Evolutionary conservation across 257 asterid genomes (phyloP), one percentile per base, ranked within the genome.

Genomic region (Capsicum rhomboideum): DNA sequence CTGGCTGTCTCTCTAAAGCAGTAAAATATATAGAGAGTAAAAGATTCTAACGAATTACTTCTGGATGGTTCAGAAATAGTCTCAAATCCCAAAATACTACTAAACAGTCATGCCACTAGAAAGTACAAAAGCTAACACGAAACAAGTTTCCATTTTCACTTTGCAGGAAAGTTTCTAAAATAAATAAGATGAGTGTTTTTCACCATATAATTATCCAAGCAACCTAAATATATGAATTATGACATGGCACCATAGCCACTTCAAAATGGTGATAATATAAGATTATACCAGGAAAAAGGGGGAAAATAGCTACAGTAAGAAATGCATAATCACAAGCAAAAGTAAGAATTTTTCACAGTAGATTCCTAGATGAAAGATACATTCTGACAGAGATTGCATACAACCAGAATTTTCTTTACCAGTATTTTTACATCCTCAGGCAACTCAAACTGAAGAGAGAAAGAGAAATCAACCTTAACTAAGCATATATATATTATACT

Each of bases 311-410:
- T 49, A 14, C 0, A 8, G 17, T 4, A 49, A 26, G 17, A 75
- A 49, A 75, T 75, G 21, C 14, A 26, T 75, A 26, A 75, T 75
- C 61, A 46, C 61, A 75, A 49, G 13, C 23, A 49, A 49, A 26
- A 26, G 16, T 49, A 75, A 49, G 81, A 75, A 16, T 75, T 75
- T 26, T 17, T 16, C 42, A 26, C 26, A 61, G 72, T 64, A 29
- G 72, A 64, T 28, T 64, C 14, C 6, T 34, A 31, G 26, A 75
- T 75, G 81, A 75, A n/a, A 74, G 53, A 55, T 90, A 95, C 99
- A 96, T 95, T 95, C 78, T 89, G 96, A 90, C 97, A 93, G 83
- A 95, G 91, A 88, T 94, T 94, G 44, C 98, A 91, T 56, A 95
- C 81, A 66, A 91, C 98, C 80, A 95, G 93, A 84, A 94, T 88